Evolutionary conservation across 495 filamentous ascomycete species (phyloP), one percentile per base, ranked within the genome.

Genomic region (Hypoxylon subgilvum): DNA sequence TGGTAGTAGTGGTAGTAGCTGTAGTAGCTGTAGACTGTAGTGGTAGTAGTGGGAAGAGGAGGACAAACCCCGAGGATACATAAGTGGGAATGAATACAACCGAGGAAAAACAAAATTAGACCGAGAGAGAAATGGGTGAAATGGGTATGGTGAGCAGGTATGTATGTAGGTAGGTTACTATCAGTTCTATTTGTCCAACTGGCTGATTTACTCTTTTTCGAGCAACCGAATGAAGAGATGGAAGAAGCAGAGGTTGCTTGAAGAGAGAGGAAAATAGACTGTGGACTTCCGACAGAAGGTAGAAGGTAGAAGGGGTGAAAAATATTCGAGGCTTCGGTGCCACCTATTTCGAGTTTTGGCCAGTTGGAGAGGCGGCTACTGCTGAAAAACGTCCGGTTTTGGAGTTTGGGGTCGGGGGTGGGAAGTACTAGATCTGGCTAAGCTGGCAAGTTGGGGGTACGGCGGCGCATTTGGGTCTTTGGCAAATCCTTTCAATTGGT

Each of bases 391-490:
- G 54, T 49, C 60, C 47, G 48, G 53, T 57, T 57, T 63, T 36
- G 47, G 59, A 31, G 52, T 43, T 50, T 43, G 53, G 60, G 42
- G 28, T 52, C 48, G 59, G 47, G 52, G 42, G n/a, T n/a, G 52
- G 48, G 22, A 42, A n/a, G 48, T 63, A 49, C 59, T 43, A 57
- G n/a, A 52, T 63, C 31, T 41, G 59, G 59, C 47, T 63, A 63
- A n/a, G 59, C 5, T 30, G 32, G 14, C 40, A 6, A 6, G 6
- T 23, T 61, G 35, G 42, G 16, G 45, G 12, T n/a, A 44, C 35
- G 35, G 49, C 28, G 45, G 6, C n/a, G n/a, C n/a, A n/a, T n/a
- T n/a, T n/a, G n/a, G n/a, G n/a, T n/a, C n/a, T n/a, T n/a, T n/a
- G n/a, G n/a, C n/a, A n/a, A n/a, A n/a, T n/a, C n/a, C n/a, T n/a